These are phyloP conservation scores for Waitea zeae DNA, from an alignment of 1,284 basidiomycete genomes.

Conservation along the genomic window DNA sequence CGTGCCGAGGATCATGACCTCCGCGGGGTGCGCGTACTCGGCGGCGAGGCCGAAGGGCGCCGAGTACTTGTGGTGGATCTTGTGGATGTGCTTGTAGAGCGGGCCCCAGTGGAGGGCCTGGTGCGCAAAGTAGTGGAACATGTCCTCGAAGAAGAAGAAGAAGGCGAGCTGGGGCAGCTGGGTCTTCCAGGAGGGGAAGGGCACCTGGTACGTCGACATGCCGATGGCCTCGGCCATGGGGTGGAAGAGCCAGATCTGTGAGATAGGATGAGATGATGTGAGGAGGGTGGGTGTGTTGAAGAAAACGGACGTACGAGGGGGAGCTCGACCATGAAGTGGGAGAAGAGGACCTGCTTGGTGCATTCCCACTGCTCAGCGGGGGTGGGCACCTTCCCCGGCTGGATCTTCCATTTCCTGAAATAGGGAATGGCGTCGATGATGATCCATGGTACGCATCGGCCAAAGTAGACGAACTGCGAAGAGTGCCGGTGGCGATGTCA, in stretches of 20 bases:
- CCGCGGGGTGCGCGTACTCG: conserved; percentile 92
- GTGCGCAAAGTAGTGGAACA: conserved; percentile 84
- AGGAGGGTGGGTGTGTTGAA: neutral
- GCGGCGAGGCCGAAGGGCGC: conserved; percentile 96
- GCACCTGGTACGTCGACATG: conserved; percentile 86
- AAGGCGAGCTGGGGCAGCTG: conserved; percentile 73
- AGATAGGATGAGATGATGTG: neutral
- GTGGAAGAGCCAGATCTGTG: conserved; percentile 94
- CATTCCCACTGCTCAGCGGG: conserved; percentile 85
- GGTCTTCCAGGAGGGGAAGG: conserved; percentile 60
- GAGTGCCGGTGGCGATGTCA: too few relatives aligned
- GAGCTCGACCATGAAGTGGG: conserved; percentile 92
- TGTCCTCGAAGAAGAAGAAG: conserved; percentile 96
- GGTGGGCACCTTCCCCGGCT: conserved; percentile 74
- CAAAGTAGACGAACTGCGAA: conserved; percentile 96
- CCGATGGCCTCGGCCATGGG: conserved; percentile 83
- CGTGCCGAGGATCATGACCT: conserved; percentile 79
- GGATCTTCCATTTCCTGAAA: conserved; percentile 91
- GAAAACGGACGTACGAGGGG: conserved; percentile 46
- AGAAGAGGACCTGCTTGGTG: conserved; percentile 87
- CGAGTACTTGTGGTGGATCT: conserved; percentile 94
- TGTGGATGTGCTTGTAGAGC: conserved; percentile 97
- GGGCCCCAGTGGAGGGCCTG: conserved; percentile 80
- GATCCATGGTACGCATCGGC: conserved; percentile 89
- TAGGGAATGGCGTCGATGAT: conserved; percentile 90